Evolutionary conservation across 2,329 filamentous ascomycete species (phyloP).

Genomic region (Hyphodiscus sp.): DNA sequence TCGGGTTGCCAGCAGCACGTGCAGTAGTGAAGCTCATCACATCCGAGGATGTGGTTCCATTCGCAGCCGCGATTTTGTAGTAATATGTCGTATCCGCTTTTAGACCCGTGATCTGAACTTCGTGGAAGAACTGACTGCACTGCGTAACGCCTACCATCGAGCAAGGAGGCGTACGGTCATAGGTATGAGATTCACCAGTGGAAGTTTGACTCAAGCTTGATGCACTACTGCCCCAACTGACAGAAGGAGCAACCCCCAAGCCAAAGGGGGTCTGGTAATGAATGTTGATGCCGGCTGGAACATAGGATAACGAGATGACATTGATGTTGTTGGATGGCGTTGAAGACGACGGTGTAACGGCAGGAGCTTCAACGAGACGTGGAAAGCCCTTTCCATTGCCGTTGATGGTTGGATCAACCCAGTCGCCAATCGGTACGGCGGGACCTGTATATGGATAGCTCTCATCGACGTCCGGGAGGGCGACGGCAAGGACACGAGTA

Average conservation of each 20-base stretch:
- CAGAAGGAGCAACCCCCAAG: conserved; percentile 36
- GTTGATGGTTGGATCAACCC: conserved; percentile 43
- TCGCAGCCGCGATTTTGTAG: conserved; percentile 42
- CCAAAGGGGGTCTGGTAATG: conserved; percentile 49
- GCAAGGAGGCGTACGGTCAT: conserved; percentile 45
- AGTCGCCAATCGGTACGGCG: conserved; percentile 42
- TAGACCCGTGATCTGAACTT: conserved; percentile 39
- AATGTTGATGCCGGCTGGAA: conserved; percentile 43
- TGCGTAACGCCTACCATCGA: conserved; percentile 40
- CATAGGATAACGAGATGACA: conserved; percentile 42
- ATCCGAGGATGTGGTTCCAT: conserved; percentile 42
- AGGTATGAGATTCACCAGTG: conserved; percentile 36
- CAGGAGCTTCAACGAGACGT: conserved; percentile 43
- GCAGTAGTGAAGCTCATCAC: conserved; percentile 42
- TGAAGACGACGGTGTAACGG: conserved; percentile 37
- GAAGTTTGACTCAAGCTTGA: conserved; percentile 31
- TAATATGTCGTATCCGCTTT: conserved; percentile 42
- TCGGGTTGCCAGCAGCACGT: conserved; percentile 35
- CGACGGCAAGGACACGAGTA: conserved; percentile 6
- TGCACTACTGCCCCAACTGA: conserved; percentile 37
- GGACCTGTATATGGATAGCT: conserved; percentile 43
- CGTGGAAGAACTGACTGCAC: conserved; percentile 46
- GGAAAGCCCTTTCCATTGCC: conserved; percentile 46
- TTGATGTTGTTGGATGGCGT: conserved; percentile 47
- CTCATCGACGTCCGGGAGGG: conserved; percentile 32